Conservation (phyloP, 495 filamentous ascomycete species). For the Neurospora sp. region DNA sequence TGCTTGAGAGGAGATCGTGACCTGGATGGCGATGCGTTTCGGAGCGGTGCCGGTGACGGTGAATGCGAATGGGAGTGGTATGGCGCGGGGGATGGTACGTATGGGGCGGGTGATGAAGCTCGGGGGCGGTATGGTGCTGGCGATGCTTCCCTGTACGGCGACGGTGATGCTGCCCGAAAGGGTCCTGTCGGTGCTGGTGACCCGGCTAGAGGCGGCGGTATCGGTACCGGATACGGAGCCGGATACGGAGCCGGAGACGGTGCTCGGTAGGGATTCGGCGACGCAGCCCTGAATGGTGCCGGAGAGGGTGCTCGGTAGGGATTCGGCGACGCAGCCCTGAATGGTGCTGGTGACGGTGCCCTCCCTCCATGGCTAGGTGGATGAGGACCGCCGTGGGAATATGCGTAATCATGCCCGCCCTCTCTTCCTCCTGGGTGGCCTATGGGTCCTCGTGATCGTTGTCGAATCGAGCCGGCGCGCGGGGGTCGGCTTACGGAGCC, state of each 20-base stretch:
- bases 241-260: constrained; percentile 24
- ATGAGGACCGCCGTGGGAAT: constrained; percentile 21
- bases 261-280: constrained; percentile 2
- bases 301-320: constrained; percentile 14
- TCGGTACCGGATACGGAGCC: constrained; percentile 21
- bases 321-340: constrained; percentile 6
- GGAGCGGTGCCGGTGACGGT: constrained; percentile 11
- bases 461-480: neutral
- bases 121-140: constrained; percentile 1
- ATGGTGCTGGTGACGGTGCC: constrained; percentile 49
- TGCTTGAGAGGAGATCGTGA: neutral
- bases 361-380: constrained; percentile 34
- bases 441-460: neutral
- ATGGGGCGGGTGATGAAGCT: constrained; percentile 19
- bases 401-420: neutral
- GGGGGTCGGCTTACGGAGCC: constrained; percentile 9
- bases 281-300: constrained; percentile 23
- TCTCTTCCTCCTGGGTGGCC: neutral
- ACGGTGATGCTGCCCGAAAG: constrained; percentile 48
- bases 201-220: constrained; percentile 8
- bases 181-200: constrained; percentile 19
- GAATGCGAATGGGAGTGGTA: constrained; percentile 11
- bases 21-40: neutral
- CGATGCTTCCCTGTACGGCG: constrained; percentile 18
- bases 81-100: constrained; percentile 18